Conservation (phyloP, 805 yeast genomes). For the Torulaspora microellipsoides region DNA sequence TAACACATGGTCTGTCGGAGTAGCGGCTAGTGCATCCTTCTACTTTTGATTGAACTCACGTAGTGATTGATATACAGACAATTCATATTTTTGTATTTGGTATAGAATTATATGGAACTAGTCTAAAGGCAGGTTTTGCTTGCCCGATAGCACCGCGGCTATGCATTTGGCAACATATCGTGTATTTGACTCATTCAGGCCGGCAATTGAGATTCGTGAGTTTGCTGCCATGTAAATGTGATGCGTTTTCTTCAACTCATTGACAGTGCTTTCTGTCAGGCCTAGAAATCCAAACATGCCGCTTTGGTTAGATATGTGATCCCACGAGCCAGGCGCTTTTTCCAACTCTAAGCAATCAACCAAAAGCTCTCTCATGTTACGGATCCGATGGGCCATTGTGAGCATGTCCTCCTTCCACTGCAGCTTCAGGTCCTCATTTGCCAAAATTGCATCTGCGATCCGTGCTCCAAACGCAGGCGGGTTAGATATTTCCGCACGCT, state of each 20-base stretch:
- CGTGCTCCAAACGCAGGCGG: slow-evolving; percentile 87
- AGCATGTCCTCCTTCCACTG: slow-evolving; percentile 71
- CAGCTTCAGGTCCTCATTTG: slow-evolving; percentile 45
- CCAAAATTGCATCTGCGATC: slow-evolving; percentile 64
- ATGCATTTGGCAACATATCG: slow-evolving; percentile 6
- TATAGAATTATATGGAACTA: neutral
- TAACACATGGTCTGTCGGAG: neutral
- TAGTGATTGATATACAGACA: neutral
- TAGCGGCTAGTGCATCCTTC: neutral
- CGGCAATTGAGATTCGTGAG: slow-evolving; percentile 4
- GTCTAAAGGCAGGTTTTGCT: neutral
- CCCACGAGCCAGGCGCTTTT: slow-evolving; percentile 5
- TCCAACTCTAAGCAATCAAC: neutral
- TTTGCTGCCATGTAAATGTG: slow-evolving; percentile 5
- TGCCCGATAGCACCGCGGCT: slow-evolving; percentile 1
- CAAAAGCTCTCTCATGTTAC: slow-evolving; percentile 46
- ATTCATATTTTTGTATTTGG: neutral
- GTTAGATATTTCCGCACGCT: slow-evolving; percentile 53
- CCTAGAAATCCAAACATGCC: slow-evolving; percentile 6
- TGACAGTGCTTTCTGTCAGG: neutral
- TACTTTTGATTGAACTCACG: neutral
- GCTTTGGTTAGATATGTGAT: neutral
- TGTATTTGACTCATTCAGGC: slow-evolving; percentile 3
- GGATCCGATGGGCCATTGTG: slow-evolving; percentile 66
- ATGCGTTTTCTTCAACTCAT: slow-evolving; percentile 1